phyloP scores from a whole-genome alignment of 768 basidiomycete genomes.

The Sporobolomyces pararoseus region DNA sequence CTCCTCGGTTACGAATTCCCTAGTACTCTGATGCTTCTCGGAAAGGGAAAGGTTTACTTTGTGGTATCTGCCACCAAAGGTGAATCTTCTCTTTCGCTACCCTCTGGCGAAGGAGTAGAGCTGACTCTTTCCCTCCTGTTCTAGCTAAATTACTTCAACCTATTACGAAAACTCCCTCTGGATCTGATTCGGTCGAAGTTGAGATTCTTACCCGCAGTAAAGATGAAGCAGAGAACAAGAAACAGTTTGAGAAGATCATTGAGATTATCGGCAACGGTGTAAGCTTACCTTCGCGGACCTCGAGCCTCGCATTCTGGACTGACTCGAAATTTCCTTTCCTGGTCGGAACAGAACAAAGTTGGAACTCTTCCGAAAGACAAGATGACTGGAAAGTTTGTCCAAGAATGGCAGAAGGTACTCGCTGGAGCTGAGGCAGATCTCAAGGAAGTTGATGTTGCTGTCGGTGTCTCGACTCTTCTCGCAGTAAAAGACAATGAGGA shows the following conservation, averaged over 20 bases:
- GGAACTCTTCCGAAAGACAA: conserved; percentile 77
- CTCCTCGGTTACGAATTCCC: conserved; percentile 96
- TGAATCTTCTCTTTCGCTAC: background rate
- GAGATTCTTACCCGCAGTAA: conserved; percentile 60
- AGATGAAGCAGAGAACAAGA: conserved; percentile 48
- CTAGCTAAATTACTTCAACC: conserved; percentile 42
- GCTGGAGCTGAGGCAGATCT: conserved; percentile 52
- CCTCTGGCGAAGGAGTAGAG: background rate
- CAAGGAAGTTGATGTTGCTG: conserved; percentile 72
- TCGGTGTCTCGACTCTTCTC: conserved; percentile 71
- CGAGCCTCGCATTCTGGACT: background rate
- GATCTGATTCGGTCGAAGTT: conserved; percentile 55
- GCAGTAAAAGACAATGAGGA: conserved; percentile 89
- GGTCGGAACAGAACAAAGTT: conserved; percentile 56
- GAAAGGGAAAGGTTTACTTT: conserved; percentile 67
- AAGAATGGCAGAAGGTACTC: conserved; percentile 65
- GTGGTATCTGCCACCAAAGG: conserved; percentile 64
- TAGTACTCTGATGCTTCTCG: conserved; percentile 80
- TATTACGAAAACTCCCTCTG: conserved; percentile 2
- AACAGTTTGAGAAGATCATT: conserved; percentile 39
- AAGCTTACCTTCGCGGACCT: background rate
- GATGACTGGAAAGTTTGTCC: conserved; percentile 75
- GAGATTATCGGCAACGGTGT: conserved; percentile 36
- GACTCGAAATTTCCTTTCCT: background rate
- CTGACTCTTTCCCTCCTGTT: background rate